Base-by-base conservation (phyloP, 805 yeast species). In the Ogataea siamensis region DNA sequence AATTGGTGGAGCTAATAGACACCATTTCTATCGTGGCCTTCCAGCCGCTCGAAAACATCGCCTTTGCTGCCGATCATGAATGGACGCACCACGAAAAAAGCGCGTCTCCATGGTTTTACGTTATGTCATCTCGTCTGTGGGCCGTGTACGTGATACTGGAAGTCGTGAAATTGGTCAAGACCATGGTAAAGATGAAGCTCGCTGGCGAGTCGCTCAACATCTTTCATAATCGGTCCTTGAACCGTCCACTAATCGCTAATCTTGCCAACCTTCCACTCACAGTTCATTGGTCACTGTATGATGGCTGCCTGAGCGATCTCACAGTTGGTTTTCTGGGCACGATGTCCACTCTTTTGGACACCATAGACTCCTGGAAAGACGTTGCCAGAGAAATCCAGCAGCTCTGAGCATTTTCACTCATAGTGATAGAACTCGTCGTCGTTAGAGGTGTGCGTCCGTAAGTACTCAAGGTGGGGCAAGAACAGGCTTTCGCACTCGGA, bases 281-380 rank as follows among this genome's bases (percentile, higher is more conserved):
- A 30, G 56, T 58, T 5, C 68, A 64, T 45, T 64, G 68, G 68
- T 61, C 67, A 24, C 37, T 56, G 24, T 46, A 42, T 9, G 59
- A 57, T 19, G 68, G 68, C 2, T 61, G 65, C 28, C 41, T 64
- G 18, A 42, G 51, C 31, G 57, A 55, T 17, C 37, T 62, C 13
- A 32, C 43, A 11, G 68, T 63, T 28, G 68, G 67, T 1, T 48
- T 63, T 13, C 53, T 60, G 39, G 68, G 67, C n/a, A 54, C 63
- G 16, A 44, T 54, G 28, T 46, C 58, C 5, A 44, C 53, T 7
- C 28, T 53, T 40, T 40, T 45, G 32, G 57, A 37, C 34, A 54
- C 65, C 3, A 6, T 45, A 6, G 31, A 53, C 14, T 34, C 34
- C n/a, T 58, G 56, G 57, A 30, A 25, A 4, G 44, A 51, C 6